A percentile compares a stretch with the other conserved stretches of the same genome.
phyloP scores from a whole-genome alignment of 345 rosid genomes.

The Mangifera indica region DNA sequence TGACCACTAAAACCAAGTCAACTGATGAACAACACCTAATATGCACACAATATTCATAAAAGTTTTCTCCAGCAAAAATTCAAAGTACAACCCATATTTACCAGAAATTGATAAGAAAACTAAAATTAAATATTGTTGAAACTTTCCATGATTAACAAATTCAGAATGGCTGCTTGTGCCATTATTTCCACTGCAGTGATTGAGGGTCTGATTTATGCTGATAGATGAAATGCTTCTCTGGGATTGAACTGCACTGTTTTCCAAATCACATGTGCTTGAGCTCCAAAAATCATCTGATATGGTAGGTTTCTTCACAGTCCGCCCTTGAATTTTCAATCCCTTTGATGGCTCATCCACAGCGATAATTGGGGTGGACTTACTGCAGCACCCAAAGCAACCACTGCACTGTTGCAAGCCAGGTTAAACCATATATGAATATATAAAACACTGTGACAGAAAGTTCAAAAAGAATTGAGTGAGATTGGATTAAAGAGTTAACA shows the following conservation, averaged over 20 bases:
- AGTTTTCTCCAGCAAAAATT: background rate
- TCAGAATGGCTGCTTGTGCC: conserved; percentile 33
- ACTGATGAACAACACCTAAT: background rate
- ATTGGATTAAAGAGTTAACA: background rate
- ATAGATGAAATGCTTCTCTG: conserved; percentile 57
- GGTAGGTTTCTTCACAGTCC: conserved; percentile 37
- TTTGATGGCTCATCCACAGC: conserved; percentile 51
- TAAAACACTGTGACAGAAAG: background rate
- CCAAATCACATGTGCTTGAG: conserved; percentile 64
- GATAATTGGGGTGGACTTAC: conserved; percentile 45
- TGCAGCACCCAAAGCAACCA: conserved; percentile 73
- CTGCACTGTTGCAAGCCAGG: conserved; percentile 35
- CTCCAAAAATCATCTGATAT: conserved; percentile 64
- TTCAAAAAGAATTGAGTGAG: background rate
- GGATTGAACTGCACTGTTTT: conserved; percentile 40
- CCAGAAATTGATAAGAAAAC: background rate
- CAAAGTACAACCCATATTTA: background rate
- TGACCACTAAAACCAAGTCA: background rate
- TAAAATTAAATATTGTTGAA: background rate
- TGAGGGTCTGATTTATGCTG: conserved; percentile 32
- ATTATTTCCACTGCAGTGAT: conserved; percentile 20
- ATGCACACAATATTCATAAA: background rate
- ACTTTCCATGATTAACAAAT: conserved; percentile 47
- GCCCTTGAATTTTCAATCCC: conserved; percentile 48
- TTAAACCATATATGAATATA: conserved; percentile 19